These are phyloP conservation scores for Stachybotrys chartarum DNA, from an alignment of 2,329 filamentous ascomycete genomes.

Conservation along the genomic window DNA sequence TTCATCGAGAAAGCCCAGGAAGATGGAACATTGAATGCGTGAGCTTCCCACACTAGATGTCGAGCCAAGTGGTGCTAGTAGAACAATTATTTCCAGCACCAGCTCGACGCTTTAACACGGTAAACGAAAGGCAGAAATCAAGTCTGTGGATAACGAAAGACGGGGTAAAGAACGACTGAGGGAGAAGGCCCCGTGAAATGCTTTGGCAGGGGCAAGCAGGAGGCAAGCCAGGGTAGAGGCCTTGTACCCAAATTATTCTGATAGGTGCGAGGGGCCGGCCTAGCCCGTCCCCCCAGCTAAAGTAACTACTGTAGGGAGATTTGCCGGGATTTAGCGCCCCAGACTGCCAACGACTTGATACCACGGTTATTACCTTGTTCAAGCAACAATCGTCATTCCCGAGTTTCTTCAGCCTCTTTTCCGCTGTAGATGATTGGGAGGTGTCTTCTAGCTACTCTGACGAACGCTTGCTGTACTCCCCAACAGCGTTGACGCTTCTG, in stretches of 20 bases:
- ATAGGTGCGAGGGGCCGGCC: too few relatives aligned
- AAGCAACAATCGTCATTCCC: too few relatives aligned
- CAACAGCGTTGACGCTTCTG: too few relatives aligned
- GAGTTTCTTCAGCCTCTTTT: too few relatives aligned
- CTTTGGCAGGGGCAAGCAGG: background rate
- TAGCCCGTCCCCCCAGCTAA: too few relatives aligned
- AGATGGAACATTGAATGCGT: background rate
- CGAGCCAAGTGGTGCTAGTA: background rate
- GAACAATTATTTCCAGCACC: background rate
- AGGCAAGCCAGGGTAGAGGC: background rate
- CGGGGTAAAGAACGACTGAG: constrained; percentile 1
- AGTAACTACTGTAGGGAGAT: too few relatives aligned
- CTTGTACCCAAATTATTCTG: background rate
- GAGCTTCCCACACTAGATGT: background rate
- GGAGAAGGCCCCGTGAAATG: background rate
- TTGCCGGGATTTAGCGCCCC: too few relatives aligned
- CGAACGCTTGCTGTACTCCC: too few relatives aligned
- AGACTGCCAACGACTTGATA: too few relatives aligned
- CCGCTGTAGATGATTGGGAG: too few relatives aligned
- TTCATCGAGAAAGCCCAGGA: background rate
- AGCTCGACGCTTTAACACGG: background rate
- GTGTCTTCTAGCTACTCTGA: too few relatives aligned
- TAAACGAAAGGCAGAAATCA: background rate
- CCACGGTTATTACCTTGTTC: too few relatives aligned
- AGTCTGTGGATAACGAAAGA: background rate